These are phyloP conservation scores for Croton laevigatus DNA, from an alignment of 441 rosid species.

Conservation along the genomic window DNA sequence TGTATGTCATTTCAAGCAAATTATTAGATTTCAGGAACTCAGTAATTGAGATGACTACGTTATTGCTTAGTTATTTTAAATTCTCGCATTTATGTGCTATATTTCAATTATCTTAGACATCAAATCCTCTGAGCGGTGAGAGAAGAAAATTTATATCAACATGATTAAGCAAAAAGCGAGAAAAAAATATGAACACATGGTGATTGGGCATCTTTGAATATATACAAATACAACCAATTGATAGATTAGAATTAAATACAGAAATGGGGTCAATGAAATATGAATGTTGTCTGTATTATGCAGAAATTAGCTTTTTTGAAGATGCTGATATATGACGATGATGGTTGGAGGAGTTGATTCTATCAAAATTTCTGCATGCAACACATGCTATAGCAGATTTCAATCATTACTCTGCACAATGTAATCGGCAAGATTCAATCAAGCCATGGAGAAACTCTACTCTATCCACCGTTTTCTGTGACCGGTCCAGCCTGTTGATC, in stretches of 20 bases:
- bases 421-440: background rate
- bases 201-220: too few species aligned
- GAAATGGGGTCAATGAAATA: too few species aligned
- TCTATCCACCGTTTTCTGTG: background rate
- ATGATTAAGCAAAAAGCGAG: too few species aligned
- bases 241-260: too few species aligned
- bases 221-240: too few species aligned
- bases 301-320: slow-evolving; percentile 7
- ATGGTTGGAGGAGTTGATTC: background rate
- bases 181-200: too few species aligned
- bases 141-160: too few species aligned
- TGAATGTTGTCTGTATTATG: background rate
- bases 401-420: slow-evolving; percentile 7
- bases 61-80: background rate
- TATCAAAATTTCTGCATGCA: slow-evolving; percentile 30
- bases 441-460: background rate
- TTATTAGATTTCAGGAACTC: too few species aligned
- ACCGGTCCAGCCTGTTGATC: background rate
- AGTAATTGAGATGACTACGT: background rate
- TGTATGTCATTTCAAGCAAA: too few species aligned
- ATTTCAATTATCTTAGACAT: too few species aligned
- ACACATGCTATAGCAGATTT: slow-evolving; percentile 16
- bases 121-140: too few species aligned
- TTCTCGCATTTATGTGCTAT: background rate
- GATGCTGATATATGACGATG: background rate